phyloP scores from a whole-genome alignment of 257 asterid species.

The Pogostemon cablin region DNA sequence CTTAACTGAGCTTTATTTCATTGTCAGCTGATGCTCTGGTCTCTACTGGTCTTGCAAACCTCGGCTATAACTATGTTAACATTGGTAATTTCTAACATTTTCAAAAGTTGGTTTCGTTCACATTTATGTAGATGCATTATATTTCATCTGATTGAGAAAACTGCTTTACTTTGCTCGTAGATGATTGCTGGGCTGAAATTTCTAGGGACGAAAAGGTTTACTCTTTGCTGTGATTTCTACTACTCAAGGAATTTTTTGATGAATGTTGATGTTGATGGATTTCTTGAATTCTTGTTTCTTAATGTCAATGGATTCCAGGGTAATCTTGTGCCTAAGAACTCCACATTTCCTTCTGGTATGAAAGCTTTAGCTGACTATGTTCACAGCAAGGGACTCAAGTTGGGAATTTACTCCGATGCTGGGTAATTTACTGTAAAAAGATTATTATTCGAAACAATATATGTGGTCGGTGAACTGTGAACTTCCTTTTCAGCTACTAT shows the following conservation, averaged over 20 bases:
- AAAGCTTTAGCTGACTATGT: conserved; percentile 91
- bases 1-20: conserved; percentile 17
- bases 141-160: conserved; percentile 21
- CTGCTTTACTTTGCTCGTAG: conserved; percentile 39
- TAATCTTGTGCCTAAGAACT: conserved; percentile 62
- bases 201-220: conserved; percentile 62
- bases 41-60: conserved; percentile 86
- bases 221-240: not conserved
- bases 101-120: not conserved
- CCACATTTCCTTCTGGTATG: conserved; percentile 91
- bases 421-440: conserved; percentile 51
- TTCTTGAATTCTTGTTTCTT: conserved; percentile 17
- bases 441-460: not conserved
- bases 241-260: not conserved
- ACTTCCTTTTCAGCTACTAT: conserved; percentile 53
- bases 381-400: conserved; percentile 86
- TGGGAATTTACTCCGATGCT: conserved; percentile 92
- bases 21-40: conserved; percentile 86
- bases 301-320: conserved; percentile 53
- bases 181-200: conserved; percentile 92
- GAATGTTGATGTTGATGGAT: not conserved
- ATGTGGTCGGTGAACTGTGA: not conserved
- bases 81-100: conserved; percentile 52
- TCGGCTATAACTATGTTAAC: conserved; percentile 79
- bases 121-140: not conserved